Evolutionary conservation across 2,329 filamentous ascomycete species (phyloP).

Genomic region (Aureobasidium sp.): DNA sequence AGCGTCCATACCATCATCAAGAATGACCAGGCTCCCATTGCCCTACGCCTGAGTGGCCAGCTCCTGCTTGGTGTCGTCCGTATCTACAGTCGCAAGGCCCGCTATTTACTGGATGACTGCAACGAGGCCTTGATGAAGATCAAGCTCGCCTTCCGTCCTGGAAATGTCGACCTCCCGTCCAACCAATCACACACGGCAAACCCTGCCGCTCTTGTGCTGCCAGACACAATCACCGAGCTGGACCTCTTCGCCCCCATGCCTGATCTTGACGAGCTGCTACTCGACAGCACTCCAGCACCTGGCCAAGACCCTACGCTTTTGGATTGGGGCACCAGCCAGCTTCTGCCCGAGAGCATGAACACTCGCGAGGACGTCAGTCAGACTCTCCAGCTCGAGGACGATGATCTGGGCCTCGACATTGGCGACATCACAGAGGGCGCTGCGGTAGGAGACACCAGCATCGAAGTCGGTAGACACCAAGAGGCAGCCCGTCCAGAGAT

Average conservation of each 20-base stretch:
- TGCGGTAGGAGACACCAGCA: slow-evolving; percentile 43
- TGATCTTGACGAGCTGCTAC: slow-evolving; percentile 74
- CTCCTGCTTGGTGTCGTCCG: slow-evolving; percentile 90
- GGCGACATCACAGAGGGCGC: slow-evolving; percentile 37
- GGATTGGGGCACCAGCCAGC: slow-evolving; percentile 65
- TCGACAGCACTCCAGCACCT: slow-evolving; percentile 25
- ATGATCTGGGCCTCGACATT: slow-evolving; percentile 59
- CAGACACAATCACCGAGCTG: slow-evolving; percentile 87
- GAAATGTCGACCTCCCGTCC: slow-evolving; percentile 90
- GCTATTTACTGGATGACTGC: slow-evolving; percentile 93
- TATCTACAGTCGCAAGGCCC: slow-evolving; percentile 95
- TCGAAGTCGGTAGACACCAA: slow-evolving; percentile 88
- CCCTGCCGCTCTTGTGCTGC: slow-evolving; percentile 78
- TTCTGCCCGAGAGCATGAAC: slow-evolving; percentile 62
- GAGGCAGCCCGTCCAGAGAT: slow-evolving; percentile 51
- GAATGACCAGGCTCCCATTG: slow-evolving; percentile 88
- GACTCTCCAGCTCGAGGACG: slow-evolving; percentile 46
- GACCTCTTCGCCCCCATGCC: slow-evolving; percentile 74
- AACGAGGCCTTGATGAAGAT: slow-evolving; percentile 97
- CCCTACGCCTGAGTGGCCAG: slow-evolving; percentile 86
- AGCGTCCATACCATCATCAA: slow-evolving; percentile 94
- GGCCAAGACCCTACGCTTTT: slow-evolving; percentile 38
- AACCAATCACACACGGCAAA: slow-evolving; percentile 66
- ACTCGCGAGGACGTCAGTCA: slow-evolving; percentile 34
- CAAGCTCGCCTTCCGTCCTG: slow-evolving; percentile 96